Percentiles rank a stretch among this genome's conserved stretches.
phyloP scores from a whole-genome alignment of 2,329 filamentous ascomycete species.

The Grosmannia penicillata region DNA sequence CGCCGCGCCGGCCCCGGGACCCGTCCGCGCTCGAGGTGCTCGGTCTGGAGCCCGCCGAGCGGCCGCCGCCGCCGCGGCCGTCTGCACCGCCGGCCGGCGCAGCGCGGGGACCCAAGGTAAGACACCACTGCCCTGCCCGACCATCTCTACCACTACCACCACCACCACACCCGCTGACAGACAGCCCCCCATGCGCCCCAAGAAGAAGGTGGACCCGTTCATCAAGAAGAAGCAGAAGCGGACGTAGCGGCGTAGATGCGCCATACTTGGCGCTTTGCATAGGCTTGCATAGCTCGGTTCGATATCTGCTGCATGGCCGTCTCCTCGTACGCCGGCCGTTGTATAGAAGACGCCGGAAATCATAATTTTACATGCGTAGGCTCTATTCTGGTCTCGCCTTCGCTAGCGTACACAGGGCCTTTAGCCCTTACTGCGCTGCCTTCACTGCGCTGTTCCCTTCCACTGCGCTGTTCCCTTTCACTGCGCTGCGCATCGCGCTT shows the following conservation, averaged over 20 bases:
- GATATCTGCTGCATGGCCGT: too few species aligned
- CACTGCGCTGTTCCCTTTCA: background rate
- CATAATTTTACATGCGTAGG: too few species aligned
- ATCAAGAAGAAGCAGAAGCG: conserved; percentile 17
- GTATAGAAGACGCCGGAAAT: too few species aligned
- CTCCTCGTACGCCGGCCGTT: too few species aligned
- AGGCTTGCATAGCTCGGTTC: too few species aligned
- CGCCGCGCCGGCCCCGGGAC: conserved; percentile 20
- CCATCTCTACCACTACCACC: too few species aligned
- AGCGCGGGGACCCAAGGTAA: conserved; percentile 3
- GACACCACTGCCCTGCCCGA: background rate
- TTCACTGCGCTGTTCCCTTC: background rate
- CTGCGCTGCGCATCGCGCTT: background rate
- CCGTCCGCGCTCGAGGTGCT: conserved; percentile 38
- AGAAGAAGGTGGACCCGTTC: conserved; percentile 29
- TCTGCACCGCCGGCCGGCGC: conserved; percentile 2
- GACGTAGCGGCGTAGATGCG: background rate
- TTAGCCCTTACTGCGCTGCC: too few species aligned
- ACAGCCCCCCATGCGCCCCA: conserved; percentile 11
- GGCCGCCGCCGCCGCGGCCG: conserved; percentile 9
- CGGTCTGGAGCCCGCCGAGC: conserved; percentile 28
- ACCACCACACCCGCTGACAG: too few species aligned
- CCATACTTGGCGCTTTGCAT: too few species aligned
- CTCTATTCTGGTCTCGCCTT: too few species aligned
- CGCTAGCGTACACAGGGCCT: too few species aligned